Evolutionary conservation across 2,329 filamentous ascomycete species (phyloP).

Genomic region (Fusarium tjaetaba): DNA sequence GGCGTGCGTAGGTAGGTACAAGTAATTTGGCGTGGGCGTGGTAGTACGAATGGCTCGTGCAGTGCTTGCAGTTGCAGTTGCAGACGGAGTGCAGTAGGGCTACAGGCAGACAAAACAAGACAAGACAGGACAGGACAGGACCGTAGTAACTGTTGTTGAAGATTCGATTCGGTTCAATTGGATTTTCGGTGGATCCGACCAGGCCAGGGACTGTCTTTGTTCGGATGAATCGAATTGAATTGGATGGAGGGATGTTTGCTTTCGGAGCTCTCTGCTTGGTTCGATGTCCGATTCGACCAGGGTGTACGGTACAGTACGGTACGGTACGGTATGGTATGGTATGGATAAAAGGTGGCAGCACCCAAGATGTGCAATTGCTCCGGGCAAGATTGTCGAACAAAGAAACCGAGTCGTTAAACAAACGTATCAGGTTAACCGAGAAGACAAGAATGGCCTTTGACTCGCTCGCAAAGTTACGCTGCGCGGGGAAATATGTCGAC

Average conservation of each 20-base stretch:
- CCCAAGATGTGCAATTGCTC: conserved; percentile 34
- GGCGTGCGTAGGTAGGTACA: conserved; percentile 1
- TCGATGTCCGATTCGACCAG: conserved; percentile 21
- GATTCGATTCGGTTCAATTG: conserved; percentile 24
- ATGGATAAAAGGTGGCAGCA: conserved; percentile 5
- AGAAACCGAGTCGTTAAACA: conserved; percentile 3
- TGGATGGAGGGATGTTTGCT: conserved; percentile 17
- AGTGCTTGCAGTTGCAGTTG: not conserved
- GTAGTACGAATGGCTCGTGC: conserved; percentile 7
- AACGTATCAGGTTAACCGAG: conserved; percentile 14
- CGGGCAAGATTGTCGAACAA: conserved; percentile 24
- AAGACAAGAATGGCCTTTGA: not conserved
- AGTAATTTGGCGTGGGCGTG: not conserved
- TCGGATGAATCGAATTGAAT: conserved; percentile 7
- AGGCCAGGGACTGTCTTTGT: conserved; percentile 25
- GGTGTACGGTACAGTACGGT: not conserved
- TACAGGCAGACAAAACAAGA: not conserved
- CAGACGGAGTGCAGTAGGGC: conserved; percentile 17
- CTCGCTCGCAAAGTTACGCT: not conserved
- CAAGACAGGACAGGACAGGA: not conserved
- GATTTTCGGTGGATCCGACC: conserved; percentile 5
- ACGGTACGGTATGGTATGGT: not conserved
- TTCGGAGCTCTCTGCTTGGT: conserved; percentile 28
- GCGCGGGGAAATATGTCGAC: conserved; percentile 7
- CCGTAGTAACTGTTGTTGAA: conserved; percentile 22